Percentiles rank a stretch among this genome's conserved stretches.
Conservation (phyloP, 2,329 filamentous ascomycete species). For the Zymoseptoria crescenta region DNA sequence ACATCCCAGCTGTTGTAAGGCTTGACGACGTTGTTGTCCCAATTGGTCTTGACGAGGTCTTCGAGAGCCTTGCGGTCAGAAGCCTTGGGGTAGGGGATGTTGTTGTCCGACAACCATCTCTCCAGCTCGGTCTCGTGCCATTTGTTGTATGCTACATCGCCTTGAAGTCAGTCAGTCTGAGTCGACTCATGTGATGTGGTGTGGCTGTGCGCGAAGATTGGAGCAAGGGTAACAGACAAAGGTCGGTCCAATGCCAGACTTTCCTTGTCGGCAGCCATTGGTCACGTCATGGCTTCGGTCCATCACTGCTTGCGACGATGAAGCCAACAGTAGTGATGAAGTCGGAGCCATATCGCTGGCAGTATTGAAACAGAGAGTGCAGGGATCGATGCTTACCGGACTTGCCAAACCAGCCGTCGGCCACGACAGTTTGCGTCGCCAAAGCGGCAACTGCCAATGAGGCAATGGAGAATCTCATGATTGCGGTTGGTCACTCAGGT, state of each 20-base stretch:
- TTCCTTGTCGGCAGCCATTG: neutral
- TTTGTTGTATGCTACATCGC: slow-evolving; percentile 77
- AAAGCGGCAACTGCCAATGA: slow-evolving; percentile 64
- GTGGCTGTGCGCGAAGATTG: neutral
- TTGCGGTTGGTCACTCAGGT: slow-evolving; percentile 22
- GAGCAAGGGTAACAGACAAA: neutral
- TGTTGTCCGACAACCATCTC: slow-evolving; percentile 88
- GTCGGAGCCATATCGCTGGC: neutral
- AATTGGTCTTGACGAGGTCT: slow-evolving; percentile 79
- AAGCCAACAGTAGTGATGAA: neutral
- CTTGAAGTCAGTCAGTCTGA: slow-evolving; percentile 23
- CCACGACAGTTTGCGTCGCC: slow-evolving; percentile 60
- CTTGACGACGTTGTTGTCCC: slow-evolving; percentile 66
- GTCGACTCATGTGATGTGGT: slow-evolving; percentile 2
- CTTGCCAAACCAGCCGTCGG: slow-evolving; percentile 79
- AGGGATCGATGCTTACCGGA: slow-evolving; percentile 53
- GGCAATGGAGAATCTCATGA: slow-evolving; percentile 68
- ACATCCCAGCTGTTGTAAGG: slow-evolving; percentile 74
- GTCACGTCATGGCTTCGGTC: neutral
- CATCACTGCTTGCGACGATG: neutral
- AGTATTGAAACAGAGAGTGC: neutral
- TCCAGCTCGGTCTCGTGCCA: slow-evolving; percentile 98
- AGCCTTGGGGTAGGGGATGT: slow-evolving; percentile 81
- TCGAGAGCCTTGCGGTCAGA: slow-evolving; percentile 94
- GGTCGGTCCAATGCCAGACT: neutral